Evolutionary conservation across 169 alveolate genomes (phyloP).

Genomic region (Cryptosporidium parvum): DNA sequence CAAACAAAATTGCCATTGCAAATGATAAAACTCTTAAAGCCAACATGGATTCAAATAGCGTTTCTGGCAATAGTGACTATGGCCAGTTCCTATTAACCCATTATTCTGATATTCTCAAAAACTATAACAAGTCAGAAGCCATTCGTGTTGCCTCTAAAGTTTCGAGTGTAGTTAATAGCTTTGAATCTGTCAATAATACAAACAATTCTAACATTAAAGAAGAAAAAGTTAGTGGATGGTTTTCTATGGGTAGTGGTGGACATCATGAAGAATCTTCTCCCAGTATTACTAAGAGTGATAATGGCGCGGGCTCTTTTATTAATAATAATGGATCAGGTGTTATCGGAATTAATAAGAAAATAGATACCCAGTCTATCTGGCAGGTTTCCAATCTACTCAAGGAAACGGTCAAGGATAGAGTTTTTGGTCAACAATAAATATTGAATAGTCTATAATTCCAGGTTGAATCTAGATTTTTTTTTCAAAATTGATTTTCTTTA

Average conservation of each 20-base stretch:
- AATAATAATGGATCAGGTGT: background rate
- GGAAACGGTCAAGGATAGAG: slow-evolving; percentile 68
- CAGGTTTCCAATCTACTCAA: slow-evolving; percentile 71
- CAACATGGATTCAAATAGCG: slow-evolving; percentile 7
- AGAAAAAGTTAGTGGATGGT: slow-evolving; percentile 7
- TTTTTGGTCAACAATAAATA: slow-evolving; percentile 40
- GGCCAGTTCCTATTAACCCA: slow-evolving; percentile 20
- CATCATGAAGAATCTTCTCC: background rate
- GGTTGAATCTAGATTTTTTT: background rate
- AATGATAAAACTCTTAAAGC: slow-evolving; percentile 38
- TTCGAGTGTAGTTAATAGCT: background rate
- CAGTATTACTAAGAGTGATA: background rate
- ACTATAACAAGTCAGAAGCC: background rate
- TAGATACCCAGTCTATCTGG: slow-evolving; percentile 58
- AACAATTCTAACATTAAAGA: background rate
- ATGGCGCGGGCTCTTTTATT: background rate
- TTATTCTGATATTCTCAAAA: slow-evolving; percentile 8
- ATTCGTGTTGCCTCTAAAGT: background rate
- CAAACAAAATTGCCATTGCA: slow-evolving; percentile 35
- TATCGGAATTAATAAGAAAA: slow-evolving; percentile 15
- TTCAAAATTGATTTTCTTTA: background rate
- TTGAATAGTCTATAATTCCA: background rate
- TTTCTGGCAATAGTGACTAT: background rate
- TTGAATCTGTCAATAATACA: background rate
- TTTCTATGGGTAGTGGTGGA: background rate